A percentile compares a stretch with the other conserved stretches of the same genome.
Conservation (phyloP, 768 basidiomycete genomes). For the Collybiopsis luxurians region DNA sequence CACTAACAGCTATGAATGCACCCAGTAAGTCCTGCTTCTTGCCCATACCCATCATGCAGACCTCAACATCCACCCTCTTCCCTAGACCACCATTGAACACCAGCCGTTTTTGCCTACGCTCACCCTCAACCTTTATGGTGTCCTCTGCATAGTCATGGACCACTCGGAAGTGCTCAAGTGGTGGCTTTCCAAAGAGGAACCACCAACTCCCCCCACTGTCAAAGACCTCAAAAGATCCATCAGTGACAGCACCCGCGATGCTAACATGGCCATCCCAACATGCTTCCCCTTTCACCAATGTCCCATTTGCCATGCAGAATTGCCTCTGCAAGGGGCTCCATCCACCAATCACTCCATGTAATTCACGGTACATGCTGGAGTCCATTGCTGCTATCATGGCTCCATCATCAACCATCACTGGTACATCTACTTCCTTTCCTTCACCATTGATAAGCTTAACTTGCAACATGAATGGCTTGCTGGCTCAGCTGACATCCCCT, state of each 20-base stretch:
- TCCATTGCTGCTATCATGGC: neutral
- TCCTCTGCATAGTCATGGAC: neutral
- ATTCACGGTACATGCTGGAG: neutral
- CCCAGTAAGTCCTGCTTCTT: too few relatives aligned
- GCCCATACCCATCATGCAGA: too few relatives aligned
- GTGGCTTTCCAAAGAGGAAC: neutral
- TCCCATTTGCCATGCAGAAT: neutral
- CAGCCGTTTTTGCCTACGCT: neutral
- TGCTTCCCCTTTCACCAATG: neutral
- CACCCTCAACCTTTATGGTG: neutral
- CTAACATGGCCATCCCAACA: neutral
- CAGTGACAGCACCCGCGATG: neutral
- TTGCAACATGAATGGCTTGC: too few relatives aligned
- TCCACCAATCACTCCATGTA: neutral
- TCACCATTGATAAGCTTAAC: neutral
- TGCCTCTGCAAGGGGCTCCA: neutral
- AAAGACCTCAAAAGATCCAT: neutral
- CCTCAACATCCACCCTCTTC: too few relatives aligned
- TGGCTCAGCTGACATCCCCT: too few relatives aligned
- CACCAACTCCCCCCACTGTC: conserved; percentile 1
- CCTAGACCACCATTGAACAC: too few relatives aligned
- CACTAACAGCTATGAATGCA: too few relatives aligned
- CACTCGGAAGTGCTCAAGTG: neutral
- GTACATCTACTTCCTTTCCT: neutral
- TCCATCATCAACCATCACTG: neutral